phyloP scores from a whole-genome alignment of 2,329 filamentous ascomycete genomes.

The Botrytis fragariae region DNA sequence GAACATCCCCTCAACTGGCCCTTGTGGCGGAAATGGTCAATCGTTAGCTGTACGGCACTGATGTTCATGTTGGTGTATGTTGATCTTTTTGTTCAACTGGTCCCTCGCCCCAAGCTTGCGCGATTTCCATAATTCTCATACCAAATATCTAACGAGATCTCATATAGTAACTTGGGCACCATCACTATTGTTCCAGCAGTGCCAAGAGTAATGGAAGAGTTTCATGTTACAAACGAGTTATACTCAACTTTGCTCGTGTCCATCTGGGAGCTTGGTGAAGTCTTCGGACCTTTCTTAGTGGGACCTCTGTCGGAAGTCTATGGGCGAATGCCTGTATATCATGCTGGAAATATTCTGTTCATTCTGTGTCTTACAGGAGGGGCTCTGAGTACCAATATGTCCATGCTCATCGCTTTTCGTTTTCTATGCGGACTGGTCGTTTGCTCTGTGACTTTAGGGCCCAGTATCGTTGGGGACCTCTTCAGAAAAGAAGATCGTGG shows the following conservation, averaged over 20 bases:
- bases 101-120: neutral
- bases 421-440: slow-evolving; percentile 9
- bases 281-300: neutral
- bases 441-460: neutral
- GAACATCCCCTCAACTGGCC: slow-evolving; percentile 13
- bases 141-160: neutral
- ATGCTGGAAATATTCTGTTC: neutral
- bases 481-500: slow-evolving; percentile 16
- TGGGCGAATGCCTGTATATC: slow-evolving; percentile 3
- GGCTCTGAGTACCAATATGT: neutral
- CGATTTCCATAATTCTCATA: neutral
- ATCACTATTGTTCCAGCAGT: slow-evolving; percentile 9
- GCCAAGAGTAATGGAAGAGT: slow-evolving; percentile 5
- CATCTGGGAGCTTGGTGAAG: slow-evolving; percentile 15
- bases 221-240: slow-evolving; percentile 1
- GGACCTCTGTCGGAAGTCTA: neutral
- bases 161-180: neutral
- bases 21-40: slow-evolving; percentile 2
- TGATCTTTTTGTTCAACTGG: neutral
- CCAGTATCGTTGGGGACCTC: slow-evolving; percentile 7
- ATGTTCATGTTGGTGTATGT: slow-evolving; percentile 14
- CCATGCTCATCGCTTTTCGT: slow-evolving; percentile 1
- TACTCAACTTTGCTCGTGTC: slow-evolving; percentile 10
- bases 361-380: neutral
- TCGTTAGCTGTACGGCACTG: neutral